Evolutionary conservation across 768 basidiomycete species (phyloP).

Genomic region (Russula foetens): DNA sequence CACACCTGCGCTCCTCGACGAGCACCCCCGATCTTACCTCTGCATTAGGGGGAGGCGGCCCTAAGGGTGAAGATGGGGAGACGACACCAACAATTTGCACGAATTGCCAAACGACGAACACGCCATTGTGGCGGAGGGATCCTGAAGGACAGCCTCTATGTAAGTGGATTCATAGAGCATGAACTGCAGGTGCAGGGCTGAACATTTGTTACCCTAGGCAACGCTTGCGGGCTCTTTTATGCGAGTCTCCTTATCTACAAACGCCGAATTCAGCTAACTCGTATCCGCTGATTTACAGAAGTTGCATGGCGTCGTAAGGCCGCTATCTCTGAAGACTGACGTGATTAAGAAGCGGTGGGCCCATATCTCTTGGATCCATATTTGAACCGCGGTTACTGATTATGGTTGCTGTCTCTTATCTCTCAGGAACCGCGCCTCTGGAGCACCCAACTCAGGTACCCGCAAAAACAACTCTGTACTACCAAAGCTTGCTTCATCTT

Average conservation of each 20-base stretch:
- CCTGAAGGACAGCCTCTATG: slow-evolving; percentile 90
- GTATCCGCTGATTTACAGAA: slow-evolving; percentile 43
- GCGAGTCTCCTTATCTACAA: slow-evolving; percentile 41
- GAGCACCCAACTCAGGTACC: slow-evolving; percentile 53
- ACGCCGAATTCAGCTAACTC: slow-evolving; percentile 11
- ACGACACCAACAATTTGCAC: slow-evolving; percentile 77
- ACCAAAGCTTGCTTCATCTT: slow-evolving; percentile 71
- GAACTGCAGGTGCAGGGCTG: slow-evolving; percentile 20
- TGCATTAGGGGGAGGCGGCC: slow-evolving; percentile 26
- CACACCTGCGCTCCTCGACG: slow-evolving; percentile 43
- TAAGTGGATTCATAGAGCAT: slow-evolving; percentile 32
- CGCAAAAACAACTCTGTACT: slow-evolving; percentile 52
- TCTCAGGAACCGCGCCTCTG: slow-evolving; percentile 72
- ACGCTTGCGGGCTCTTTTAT: slow-evolving; percentile 90
- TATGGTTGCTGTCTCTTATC: slow-evolving; percentile 3
- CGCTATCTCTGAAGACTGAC: slow-evolving; percentile 92
- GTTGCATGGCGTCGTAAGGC: slow-evolving; percentile 91
- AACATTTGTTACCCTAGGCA: slow-evolving; percentile 39
- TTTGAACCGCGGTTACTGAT: slow-evolving; percentile 6
- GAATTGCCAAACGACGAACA: slow-evolving; percentile 94
- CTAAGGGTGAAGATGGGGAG: slow-evolving; percentile 56
- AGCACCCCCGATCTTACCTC: slow-evolving; percentile 58
- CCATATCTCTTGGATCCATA: slow-evolving; percentile 3
- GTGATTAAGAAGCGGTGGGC: slow-evolving; percentile 90
- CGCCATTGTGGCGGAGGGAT: slow-evolving; percentile 87